Conservation (phyloP, 495 filamentous ascomycete species). For the Bacidia gigantensis region DNA sequence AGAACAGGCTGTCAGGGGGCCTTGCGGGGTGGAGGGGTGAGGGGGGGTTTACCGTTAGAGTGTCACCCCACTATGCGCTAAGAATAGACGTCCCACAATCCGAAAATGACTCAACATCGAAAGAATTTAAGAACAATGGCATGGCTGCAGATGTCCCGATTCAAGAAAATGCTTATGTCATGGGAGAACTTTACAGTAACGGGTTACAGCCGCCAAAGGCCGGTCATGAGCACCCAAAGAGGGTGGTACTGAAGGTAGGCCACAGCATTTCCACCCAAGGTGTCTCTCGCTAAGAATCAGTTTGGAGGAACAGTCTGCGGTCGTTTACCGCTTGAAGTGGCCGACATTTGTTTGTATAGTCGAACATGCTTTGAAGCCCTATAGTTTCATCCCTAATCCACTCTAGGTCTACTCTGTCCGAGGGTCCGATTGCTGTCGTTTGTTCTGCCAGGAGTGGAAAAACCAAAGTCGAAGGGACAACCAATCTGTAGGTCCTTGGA, state of each 20-base stretch:
- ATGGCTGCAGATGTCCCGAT: neutral
- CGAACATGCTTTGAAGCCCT: neutral
- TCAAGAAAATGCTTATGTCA: neutral
- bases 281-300: too few relatives aligned
- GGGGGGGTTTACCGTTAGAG: too few relatives aligned
- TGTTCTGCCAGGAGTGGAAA: slow-evolving; percentile 86
- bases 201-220: neutral
- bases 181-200: neutral
- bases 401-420: slow-evolving; percentile 2
- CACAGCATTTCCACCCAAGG: neutral
- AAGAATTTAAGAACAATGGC: too few relatives aligned
- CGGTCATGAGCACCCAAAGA: slow-evolving; percentile 18
- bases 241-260: slow-evolving; percentile 72
- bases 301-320: slow-evolving; percentile 53
- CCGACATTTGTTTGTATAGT: slow-evolving; percentile 26
- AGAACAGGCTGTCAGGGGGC: too few relatives aligned
- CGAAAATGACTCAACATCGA: too few relatives aligned
- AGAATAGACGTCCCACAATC: too few relatives aligned
- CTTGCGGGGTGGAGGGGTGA: too few relatives aligned
- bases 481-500: slow-evolving; percentile 61
- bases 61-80: too few relatives aligned
- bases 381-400: too few relatives aligned
- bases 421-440: slow-evolving; percentile 63
- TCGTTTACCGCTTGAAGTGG: slow-evolving; percentile 57
- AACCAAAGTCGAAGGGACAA: slow-evolving; percentile 84